Evolutionary conservation across 345 rosid genomes (phyloP).

Genomic region (Geranium brycei): DNA sequence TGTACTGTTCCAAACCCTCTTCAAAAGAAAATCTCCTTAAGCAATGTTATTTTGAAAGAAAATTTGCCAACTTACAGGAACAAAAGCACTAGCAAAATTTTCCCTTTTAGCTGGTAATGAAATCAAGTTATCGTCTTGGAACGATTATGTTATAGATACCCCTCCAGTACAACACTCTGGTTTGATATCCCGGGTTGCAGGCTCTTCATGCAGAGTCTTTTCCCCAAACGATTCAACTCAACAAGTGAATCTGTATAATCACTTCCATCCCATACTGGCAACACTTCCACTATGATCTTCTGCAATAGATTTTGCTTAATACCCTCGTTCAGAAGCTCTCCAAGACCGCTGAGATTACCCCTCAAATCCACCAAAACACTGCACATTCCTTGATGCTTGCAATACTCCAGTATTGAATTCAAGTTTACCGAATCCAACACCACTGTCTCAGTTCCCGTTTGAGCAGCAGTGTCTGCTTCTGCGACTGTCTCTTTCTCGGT

Average conservation of each 20-base stretch:
- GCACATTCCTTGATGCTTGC: constrained; percentile 37
- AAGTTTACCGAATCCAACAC: constrained; percentile 29
- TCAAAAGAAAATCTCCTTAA: too few species aligned
- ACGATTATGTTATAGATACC: constrained; percentile 23
- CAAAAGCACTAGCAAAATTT: too few species aligned
- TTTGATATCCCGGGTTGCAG: constrained; percentile 25
- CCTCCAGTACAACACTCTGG: constrained; percentile 39
- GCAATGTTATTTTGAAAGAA: too few species aligned
- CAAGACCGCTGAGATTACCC: constrained; percentile 34
- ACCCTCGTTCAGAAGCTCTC: constrained; percentile 37
- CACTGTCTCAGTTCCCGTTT: constrained; percentile 31
- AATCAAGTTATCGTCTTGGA: not conserved
- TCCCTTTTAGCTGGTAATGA: not conserved
- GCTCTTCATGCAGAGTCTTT: constrained; percentile 27
- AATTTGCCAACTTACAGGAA: too few species aligned
- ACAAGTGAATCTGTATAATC: constrained; percentile 6
- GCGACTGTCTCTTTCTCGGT: constrained; percentile 17
- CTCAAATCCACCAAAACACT: constrained; percentile 57
- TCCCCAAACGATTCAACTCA: constrained; percentile 22
- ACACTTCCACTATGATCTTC: constrained; percentile 44
- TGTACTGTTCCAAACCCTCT: too few species aligned
- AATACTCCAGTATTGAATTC: constrained; percentile 40
- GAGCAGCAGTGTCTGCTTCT: constrained; percentile 19
- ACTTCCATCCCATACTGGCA: constrained; percentile 42
- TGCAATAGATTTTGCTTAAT: constrained; percentile 37